These are phyloP conservation scores for Gossypium schwendimanii DNA, from an alignment of 441 rosid species.

Conservation along the genomic window DNA sequence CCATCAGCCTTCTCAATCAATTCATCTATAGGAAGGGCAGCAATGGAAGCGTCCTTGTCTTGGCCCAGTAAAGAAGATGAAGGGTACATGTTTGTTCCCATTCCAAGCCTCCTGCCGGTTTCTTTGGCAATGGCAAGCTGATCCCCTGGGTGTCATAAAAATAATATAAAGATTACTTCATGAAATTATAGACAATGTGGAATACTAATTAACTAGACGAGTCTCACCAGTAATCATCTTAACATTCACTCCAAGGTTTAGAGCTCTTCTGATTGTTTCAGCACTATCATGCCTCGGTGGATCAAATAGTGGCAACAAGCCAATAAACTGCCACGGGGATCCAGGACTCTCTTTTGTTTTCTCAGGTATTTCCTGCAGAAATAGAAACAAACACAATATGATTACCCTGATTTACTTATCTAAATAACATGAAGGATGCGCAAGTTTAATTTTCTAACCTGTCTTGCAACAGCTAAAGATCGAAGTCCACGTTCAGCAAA, in stretches of 20 bases:
- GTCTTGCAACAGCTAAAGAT: slow-evolving; percentile 81
- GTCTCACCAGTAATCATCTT: slow-evolving; percentile 86
- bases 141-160: slow-evolving; percentile 49
- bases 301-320: slow-evolving; percentile 78
- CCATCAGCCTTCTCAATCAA: slow-evolving; percentile 88
- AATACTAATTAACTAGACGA: not conserved
- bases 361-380: slow-evolving; percentile 70
- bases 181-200: not conserved
- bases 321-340: slow-evolving; percentile 68
- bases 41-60: slow-evolving; percentile 65
- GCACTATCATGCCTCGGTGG: slow-evolving; percentile 96
- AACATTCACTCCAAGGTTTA: slow-evolving; percentile 80
- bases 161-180: not conserved
- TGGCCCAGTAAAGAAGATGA: slow-evolving; percentile 81
- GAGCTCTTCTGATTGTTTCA: slow-evolving; percentile 82
- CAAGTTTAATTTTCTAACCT: slow-evolving; percentile 33
- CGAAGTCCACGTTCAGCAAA: slow-evolving; percentile 88
- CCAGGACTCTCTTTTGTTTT: slow-evolving; percentile 63
- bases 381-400: not conserved
- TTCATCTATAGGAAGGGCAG: slow-evolving; percentile 71
- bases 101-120: slow-evolving; percentile 87
- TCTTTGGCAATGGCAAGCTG: slow-evolving; percentile 88
- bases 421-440: slow-evolving; percentile 4
- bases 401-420: not conserved
- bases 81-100: slow-evolving; percentile 93